Percentiles rank a stretch among this genome's conserved stretches.
Evolutionary conservation across 768 basidiomycete genomes (phyloP).

Genomic region (Boletus speciosus): DNA sequence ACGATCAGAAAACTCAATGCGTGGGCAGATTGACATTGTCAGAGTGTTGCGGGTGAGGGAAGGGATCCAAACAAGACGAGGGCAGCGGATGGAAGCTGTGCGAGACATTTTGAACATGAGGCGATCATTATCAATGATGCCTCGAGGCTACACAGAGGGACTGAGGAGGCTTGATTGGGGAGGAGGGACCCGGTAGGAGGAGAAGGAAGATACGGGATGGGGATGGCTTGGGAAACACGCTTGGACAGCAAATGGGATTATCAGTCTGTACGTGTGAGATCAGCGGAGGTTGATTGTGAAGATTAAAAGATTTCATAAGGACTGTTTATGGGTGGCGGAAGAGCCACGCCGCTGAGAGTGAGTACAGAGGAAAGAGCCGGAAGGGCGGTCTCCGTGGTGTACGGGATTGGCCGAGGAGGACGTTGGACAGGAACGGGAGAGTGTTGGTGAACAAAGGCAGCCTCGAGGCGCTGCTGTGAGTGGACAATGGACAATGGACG

Average conservation of each 20-base stretch:
- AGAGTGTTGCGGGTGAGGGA: neutral
- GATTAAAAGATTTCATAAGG: neutral
- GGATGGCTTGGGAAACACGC: slow-evolving; percentile 7
- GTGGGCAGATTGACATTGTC: neutral
- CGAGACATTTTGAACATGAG: slow-evolving; percentile 11
- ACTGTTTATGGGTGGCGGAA: neutral
- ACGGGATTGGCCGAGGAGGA: neutral
- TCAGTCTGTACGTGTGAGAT: slow-evolving; percentile 1
- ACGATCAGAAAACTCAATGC: neutral
- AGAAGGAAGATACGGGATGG: neutral
- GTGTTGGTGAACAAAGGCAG: neutral
- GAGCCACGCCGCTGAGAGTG: slow-evolving; percentile 6
- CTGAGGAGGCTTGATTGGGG: slow-evolving; percentile 15
- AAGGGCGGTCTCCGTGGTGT: too few relatives aligned
- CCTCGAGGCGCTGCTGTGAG: neutral
- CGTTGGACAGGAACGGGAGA: too few relatives aligned
- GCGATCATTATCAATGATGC: slow-evolving; percentile 27
- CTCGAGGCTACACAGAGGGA: slow-evolving; percentile 20
- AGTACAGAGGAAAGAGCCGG: neutral
- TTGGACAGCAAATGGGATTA: neutral
- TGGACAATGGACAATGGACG: too few relatives aligned
- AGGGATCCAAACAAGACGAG: slow-evolving; percentile 1
- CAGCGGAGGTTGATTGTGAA: neutral
- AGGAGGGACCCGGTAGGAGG: slow-evolving; percentile 5
- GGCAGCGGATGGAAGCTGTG: slow-evolving; percentile 1